Conservation (phyloP, 495 filamentous ascomycete genomes). For the Podospora pseudocomata region DNA sequence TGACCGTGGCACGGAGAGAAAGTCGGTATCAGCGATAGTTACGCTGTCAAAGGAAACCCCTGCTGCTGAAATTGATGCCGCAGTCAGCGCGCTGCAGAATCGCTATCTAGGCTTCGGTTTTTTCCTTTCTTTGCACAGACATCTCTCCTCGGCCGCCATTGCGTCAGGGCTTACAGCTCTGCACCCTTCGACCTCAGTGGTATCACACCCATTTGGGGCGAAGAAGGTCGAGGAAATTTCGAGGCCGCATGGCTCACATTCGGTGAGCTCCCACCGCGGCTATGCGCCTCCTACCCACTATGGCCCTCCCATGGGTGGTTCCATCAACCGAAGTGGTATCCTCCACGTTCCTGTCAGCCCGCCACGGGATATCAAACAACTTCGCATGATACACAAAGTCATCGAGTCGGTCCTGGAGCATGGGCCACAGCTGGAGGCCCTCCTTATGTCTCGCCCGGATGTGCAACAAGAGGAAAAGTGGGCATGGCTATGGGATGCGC, state of each 20-base stretch:
- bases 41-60: constrained; percentile 82
- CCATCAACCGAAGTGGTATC: constrained; percentile 44
- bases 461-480: constrained; percentile 84
- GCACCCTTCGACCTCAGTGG: constrained; percentile 44
- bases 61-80: constrained; percentile 76
- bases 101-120: constrained; percentile 85
- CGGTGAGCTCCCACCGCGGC: constrained; percentile 60
- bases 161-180: constrained; percentile 52
- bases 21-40: constrained; percentile 77
- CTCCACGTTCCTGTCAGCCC: constrained; percentile 70
- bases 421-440: constrained; percentile 86
- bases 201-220: constrained; percentile 80
- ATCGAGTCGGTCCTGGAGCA: constrained; percentile 72
- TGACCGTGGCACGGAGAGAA: constrained; percentile 73
- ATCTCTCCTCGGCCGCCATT: constrained; percentile 79
- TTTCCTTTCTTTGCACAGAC: constrained; percentile 73
- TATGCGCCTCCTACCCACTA: constrained; percentile 82
- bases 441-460: constrained; percentile 78
- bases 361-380: constrained; percentile 72
- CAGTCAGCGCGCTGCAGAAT: constrained; percentile 75
- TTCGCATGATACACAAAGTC: constrained; percentile 84
- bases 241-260: constrained; percentile 53
- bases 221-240: constrained; percentile 54
- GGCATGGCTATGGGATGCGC: constrained; percentile 90
- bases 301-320: constrained; percentile 41